Conservation (phyloP, 108 stramenopile genomes). For the Thalassiosira profunda region DNA sequence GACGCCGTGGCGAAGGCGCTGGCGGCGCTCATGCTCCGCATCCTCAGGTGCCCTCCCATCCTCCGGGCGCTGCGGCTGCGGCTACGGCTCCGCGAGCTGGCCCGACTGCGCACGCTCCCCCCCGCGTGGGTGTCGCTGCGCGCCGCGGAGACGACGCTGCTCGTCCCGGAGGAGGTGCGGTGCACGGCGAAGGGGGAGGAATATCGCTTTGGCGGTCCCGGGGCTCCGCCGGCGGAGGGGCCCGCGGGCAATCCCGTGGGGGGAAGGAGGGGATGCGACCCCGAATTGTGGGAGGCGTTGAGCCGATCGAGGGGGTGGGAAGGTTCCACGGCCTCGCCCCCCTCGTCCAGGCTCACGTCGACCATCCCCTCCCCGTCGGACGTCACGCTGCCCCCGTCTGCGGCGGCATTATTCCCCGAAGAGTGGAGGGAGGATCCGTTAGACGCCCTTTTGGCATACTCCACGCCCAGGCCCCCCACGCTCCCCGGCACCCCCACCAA, state of each 20-base stretch:
- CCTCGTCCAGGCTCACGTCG: neutral
- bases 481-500: too few relatives aligned
- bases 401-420: too few relatives aligned
- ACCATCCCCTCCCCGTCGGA: neutral
- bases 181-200: neutral
- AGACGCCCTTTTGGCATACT: too few relatives aligned
- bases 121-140: neutral
- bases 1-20: neutral
- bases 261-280: neutral
- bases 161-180: neutral
- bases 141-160: neutral
- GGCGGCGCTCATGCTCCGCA: constrained; percentile 3
- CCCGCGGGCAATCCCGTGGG: neutral
- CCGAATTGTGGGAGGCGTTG: neutral
- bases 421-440: too few relatives aligned
- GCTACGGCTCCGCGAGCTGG: neutral
- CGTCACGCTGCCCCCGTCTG: too few relatives aligned
- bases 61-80: too few relatives aligned
- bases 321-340: neutral
- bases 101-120: neutral
- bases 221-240: constrained; percentile 1
- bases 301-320: neutral
- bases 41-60: too few relatives aligned
- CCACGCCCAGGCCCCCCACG: too few relatives aligned
- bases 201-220: neutral